Base-by-base conservation (phyloP, 305 asterid genomes). In the Rubia tinctorum region DNA sequence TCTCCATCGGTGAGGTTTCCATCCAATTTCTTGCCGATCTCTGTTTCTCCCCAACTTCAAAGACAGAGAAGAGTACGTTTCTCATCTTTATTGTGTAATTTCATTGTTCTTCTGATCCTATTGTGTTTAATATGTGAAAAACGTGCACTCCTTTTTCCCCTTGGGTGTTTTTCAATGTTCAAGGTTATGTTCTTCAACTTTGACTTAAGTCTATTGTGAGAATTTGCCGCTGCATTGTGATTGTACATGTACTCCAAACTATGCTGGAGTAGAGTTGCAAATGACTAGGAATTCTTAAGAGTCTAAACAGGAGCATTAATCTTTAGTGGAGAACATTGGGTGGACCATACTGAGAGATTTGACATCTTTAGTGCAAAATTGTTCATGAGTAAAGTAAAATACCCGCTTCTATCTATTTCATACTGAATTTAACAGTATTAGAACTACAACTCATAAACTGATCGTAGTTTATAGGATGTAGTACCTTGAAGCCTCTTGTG, bases 401-500 rank as follows among this genome's bases (percentile, higher is more conserved):
- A 37, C 8, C 58, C 17, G 58, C 7, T 51, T 51, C 20, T 51
- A 14, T 51, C 1, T 15, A 22, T 51, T 17, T 51, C 18, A 47
- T 13, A 18, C 53, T 47, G 53, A 51, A 14, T 51, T 17, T 1
- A 51, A 5, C 15, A 4, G 20, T 10, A 1, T 5, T 40, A 11
- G 34, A 66, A 17, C 12, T 8, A 20, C 12, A 27, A 4, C 40
- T 70, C 64, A 20, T 30, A 37, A 71, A 2, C 27, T 53, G 23
- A 39, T 53, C 17, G 37, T 27, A 53, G 34, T 7, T 22, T 9
- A 55, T 49, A 22, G 4, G 49, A 18, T 9, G 34, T 58, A 61
- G 14, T 71, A 89, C 91, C 91, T 89, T 85, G 61, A 91, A 78
- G 67, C 80, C 86, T 72, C 87, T 80, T 8, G 89, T 42, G 56